Percentiles rank a stretch among this genome's conserved stretches.
These are phyloP conservation scores for Brassica cretica DNA, from an alignment of 345 rosid species.

Conservation along the genomic window DNA sequence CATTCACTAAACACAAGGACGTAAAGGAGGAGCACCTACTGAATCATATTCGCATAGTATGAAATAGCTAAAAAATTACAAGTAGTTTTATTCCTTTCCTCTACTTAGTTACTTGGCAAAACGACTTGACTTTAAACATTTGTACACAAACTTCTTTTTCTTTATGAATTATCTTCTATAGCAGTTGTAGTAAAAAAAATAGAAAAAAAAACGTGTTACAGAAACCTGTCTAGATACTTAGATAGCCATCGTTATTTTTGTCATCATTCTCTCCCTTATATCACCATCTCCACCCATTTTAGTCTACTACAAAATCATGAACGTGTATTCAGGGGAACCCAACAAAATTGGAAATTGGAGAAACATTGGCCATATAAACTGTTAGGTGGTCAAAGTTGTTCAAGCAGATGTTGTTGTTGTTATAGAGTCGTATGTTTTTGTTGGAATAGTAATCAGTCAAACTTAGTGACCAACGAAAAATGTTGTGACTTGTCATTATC, in stretches of 20 bases:
- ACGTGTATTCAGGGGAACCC: slow-evolving; percentile 17
- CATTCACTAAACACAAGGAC: neutral
- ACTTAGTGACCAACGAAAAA: slow-evolving; percentile 11
- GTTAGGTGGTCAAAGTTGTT: slow-evolving; percentile 28
- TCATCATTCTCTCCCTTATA: neutral
- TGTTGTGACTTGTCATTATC: neutral
- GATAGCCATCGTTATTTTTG: neutral
- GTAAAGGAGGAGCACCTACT: neutral
- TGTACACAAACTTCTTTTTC: neutral
- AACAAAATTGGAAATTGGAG: slow-evolving; percentile 2
- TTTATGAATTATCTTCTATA: neutral
- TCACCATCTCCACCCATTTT: neutral
- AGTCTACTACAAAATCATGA: slow-evolving; percentile 16
- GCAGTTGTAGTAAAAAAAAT: neutral
- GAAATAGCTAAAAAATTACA: neutral
- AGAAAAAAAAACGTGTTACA: neutral
- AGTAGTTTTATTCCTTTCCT: neutral
- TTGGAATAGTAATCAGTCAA: slow-evolving; percentile 31
- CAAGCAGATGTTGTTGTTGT: neutral
- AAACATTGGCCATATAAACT: slow-evolving; percentile 18
- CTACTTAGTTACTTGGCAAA: neutral
- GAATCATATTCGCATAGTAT: neutral
- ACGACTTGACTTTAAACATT: neutral
- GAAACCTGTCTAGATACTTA: neutral
- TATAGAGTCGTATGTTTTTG: slow-evolving; percentile 24